Conservation (phyloP, 768 basidiomycete species). For the Termitomyces sp. region DNA sequence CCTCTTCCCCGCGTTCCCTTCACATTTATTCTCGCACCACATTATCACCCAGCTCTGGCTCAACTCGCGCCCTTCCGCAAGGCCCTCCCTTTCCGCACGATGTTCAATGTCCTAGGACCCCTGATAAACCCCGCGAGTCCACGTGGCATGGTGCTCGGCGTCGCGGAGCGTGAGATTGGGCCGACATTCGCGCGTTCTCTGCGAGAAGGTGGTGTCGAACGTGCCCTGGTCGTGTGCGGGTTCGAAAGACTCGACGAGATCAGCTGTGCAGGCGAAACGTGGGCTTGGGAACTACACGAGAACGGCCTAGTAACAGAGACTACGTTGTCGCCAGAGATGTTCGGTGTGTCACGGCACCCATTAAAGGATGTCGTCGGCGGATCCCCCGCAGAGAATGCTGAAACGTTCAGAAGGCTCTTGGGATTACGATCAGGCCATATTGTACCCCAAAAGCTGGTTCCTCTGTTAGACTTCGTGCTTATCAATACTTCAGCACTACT, state of each 20-base stretch:
- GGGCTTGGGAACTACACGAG: slow-evolving; percentile 73
- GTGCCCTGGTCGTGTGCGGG: slow-evolving; percentile 92
- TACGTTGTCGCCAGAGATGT: slow-evolving; percentile 66
- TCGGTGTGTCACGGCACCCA: slow-evolving; percentile 74
- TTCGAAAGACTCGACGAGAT: slow-evolving; percentile 92
- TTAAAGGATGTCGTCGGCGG: slow-evolving; percentile 71
- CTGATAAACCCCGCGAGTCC: slow-evolving; percentile 90
- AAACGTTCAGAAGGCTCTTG: slow-evolving; percentile 57
- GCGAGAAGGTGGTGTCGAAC: slow-evolving; percentile 70
- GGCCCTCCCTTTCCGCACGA: slow-evolving; percentile 87
- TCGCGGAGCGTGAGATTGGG: slow-evolving; percentile 81
- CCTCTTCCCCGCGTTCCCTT: slow-evolving; percentile 73
- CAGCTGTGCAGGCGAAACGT: slow-evolving; percentile 87
- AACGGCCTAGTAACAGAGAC: slow-evolving; percentile 63
- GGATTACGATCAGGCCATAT: slow-evolving; percentile 52
- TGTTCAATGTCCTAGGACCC: slow-evolving; percentile 95
- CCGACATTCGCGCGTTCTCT: slow-evolving; percentile 77
- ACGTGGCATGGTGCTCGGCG: slow-evolving; percentile 87
- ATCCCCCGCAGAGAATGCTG: slow-evolving; percentile 76
- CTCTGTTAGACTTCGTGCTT: slow-evolving; percentile 83
- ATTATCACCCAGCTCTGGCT: slow-evolving; percentile 89
- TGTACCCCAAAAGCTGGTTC: slow-evolving; percentile 53
- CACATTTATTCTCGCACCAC: slow-evolving; percentile 89
- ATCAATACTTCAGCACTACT: slow-evolving; percentile 89
- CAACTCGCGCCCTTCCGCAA: slow-evolving; percentile 82